Percentiles rank a stretch among this genome's conserved stretches.
Conservation (phyloP, 371 early-diverging fungal species). For the Mucor velutinosus region DNA sequence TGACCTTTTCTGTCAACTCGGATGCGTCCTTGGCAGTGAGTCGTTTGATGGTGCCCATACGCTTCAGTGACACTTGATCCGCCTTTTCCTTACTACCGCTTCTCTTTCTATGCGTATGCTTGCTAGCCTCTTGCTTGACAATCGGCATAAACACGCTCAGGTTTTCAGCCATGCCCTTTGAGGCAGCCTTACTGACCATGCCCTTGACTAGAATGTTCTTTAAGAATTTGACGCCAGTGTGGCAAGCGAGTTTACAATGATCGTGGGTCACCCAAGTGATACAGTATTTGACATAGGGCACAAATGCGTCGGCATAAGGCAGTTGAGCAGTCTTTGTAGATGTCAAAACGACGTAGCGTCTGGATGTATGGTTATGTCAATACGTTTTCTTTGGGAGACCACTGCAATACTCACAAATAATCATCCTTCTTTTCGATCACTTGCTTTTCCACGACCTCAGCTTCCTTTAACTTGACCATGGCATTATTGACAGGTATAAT, state of each 20-base stretch:
- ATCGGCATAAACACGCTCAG: slow-evolving; percentile 33
- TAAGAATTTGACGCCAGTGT: slow-evolving; percentile 57
- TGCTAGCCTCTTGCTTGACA: slow-evolving; percentile 27
- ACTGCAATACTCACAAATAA: slow-evolving; percentile 33
- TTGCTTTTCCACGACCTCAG: slow-evolving; percentile 62
- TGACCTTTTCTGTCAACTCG: neutral
- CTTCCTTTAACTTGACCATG: slow-evolving; percentile 47
- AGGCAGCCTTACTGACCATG: slow-evolving; percentile 47
- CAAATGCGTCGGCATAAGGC: slow-evolving; percentile 65
- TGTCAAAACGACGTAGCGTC: slow-evolving; percentile 46
- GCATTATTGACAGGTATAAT: slow-evolving; percentile 59
- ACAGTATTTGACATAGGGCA: slow-evolving; percentile 59
- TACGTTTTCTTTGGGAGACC: neutral
- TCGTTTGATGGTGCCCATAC: slow-evolving; percentile 17
- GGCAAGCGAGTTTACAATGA: slow-evolving; percentile 49
- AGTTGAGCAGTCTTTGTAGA: slow-evolving; percentile 50
- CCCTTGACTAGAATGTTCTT: slow-evolving; percentile 61
- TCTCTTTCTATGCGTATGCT: neutral
- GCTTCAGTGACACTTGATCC: slow-evolving; percentile 8
- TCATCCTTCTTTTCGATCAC: slow-evolving; percentile 53
- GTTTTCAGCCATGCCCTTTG: slow-evolving; percentile 47
- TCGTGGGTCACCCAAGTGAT: slow-evolving; percentile 51
- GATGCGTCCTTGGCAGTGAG: slow-evolving; percentile 1
- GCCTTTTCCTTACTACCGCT: slow-evolving; percentile 13
- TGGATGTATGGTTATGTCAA: slow-evolving; percentile 19